Evolutionary conservation across 2,329 filamentous ascomycete genomes (phyloP), one percentile per base, ranked within the genome.

Genomic region (Scedosporium apiospermum): DNA sequence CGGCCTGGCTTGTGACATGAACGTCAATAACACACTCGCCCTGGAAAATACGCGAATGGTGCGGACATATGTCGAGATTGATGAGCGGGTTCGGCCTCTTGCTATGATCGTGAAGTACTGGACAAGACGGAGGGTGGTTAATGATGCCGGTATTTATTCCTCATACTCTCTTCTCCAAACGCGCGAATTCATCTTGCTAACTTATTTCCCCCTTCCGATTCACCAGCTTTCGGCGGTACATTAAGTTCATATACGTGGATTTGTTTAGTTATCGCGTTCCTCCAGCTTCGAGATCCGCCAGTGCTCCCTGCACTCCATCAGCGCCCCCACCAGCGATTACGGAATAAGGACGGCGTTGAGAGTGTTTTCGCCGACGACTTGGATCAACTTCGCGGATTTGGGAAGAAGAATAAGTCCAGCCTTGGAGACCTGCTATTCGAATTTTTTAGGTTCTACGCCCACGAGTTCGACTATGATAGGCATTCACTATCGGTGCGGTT

Each of bases 161-260:
- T 16, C 10, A 7, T 14, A 14, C 63, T 23, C 4, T n/a, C 4
- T n/a, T 27, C 27, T 14, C 41, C 41, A 27, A 7, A 5, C 62
- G 63, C 62, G 38, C 62, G 53, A 12, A 12, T 23, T 34, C 51
- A 10, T 46, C 27, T 55, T 18, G 51, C 18, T 55, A 23, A 23
- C 51, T 5, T 16, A 18, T 49, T 16, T 23, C 55, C 14, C 42
- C 30, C 16, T 7, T 23, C 58, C 58, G 12, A 60, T 59, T 49
- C 41, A 61, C 41, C 71, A 96, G 95, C 90, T 64, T 91, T 92
- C 72, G 93, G 95, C 65, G 93, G 91, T 63, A 99, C 95, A 6
- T 81, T 99, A 64, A 98, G 93, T 75, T 99, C 95, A 18, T 99
- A 99, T 72, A 97, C 95, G 23, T 99, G 95, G 95, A 98, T 98